phyloP scores from a whole-genome alignment of 179 eudicot species.

The Silene coronaria region DNA sequence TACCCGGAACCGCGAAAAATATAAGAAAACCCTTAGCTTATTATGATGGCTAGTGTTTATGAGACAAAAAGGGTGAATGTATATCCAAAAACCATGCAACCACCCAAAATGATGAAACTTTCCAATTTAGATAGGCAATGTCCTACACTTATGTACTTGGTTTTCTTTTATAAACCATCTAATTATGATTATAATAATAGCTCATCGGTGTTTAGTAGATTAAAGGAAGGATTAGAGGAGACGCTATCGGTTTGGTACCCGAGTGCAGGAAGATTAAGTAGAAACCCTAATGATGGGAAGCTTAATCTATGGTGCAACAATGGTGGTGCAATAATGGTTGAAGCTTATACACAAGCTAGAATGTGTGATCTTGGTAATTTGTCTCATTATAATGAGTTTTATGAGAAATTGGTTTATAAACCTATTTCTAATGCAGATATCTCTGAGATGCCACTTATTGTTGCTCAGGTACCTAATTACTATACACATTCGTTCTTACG shows the following conservation, averaged over 20 bases:
- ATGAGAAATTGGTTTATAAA: conserved; percentile 35
- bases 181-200: conserved; percentile 3
- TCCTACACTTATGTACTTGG: conserved; percentile 36
- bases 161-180: conserved; percentile 27
- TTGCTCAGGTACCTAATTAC: conserved; percentile 27
- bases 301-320: conserved; percentile 38
- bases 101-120: conserved; percentile 28
- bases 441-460: conserved; percentile 31
- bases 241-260: conserved; percentile 31
- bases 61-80: conserved; percentile 33
- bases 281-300: conserved; percentile 35
- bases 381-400: conserved; percentile 23
- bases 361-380: conserved; percentile 27
- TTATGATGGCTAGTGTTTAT: conserved; percentile 27
- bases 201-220: conserved; percentile 17
- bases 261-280: conserved; percentile 25
- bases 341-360: conserved; percentile 24
- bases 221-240: conserved; percentile 28
- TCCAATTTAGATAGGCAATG: conserved; percentile 39
- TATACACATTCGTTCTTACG: too few species aligned
- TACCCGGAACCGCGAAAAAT: background rate
- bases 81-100: conserved; percentile 32
- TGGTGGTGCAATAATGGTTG: conserved; percentile 33
- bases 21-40: conserved; percentile 6
- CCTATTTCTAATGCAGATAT: conserved; percentile 23